Evolutionary conservation across 441 rosid species (phyloP).

Genomic region (Heliophila coronopifolia): DNA sequence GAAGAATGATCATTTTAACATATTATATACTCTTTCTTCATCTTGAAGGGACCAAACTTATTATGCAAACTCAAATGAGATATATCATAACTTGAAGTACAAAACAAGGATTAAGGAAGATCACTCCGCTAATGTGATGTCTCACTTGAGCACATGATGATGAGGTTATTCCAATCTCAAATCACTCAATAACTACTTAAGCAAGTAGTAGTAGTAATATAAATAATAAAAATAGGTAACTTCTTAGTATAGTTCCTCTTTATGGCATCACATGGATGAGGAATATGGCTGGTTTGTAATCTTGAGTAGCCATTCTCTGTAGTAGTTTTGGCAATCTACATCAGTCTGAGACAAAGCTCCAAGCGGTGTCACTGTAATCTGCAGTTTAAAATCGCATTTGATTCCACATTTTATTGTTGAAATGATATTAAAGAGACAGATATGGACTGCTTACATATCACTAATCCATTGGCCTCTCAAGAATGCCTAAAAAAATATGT

Average conservation of each 20-base stretch:
- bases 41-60: conserved; percentile 5
- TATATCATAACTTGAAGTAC: conserved; percentile 23
- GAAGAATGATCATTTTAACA: conserved; percentile 8
- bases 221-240: conserved; percentile 9
- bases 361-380: conserved; percentile 81
- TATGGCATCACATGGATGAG: conserved; percentile 36
- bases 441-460: too few species aligned
- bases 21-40: conserved; percentile 15
- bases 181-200: not conserved
- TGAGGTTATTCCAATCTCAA: not conserved
- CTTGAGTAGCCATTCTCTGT: conserved; percentile 57
- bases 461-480: too few species aligned
- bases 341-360: conserved; percentile 63
- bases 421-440: too few species aligned
- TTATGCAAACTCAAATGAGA: not conserved
- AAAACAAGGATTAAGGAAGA: conserved; percentile 20
- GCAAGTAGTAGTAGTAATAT: not conserved
- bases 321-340: conserved; percentile 39
- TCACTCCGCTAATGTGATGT: not conserved
- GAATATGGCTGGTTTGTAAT: conserved; percentile 29
- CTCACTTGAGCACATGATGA: conserved; percentile 18
- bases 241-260: not conserved
- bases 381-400: conserved; percentile 22
- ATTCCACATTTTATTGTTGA: too few species aligned
- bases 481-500: too few species aligned